Base-by-base conservation (phyloP, 371 early-diverging fungal species). In the Gilbertella persicaria region DNA sequence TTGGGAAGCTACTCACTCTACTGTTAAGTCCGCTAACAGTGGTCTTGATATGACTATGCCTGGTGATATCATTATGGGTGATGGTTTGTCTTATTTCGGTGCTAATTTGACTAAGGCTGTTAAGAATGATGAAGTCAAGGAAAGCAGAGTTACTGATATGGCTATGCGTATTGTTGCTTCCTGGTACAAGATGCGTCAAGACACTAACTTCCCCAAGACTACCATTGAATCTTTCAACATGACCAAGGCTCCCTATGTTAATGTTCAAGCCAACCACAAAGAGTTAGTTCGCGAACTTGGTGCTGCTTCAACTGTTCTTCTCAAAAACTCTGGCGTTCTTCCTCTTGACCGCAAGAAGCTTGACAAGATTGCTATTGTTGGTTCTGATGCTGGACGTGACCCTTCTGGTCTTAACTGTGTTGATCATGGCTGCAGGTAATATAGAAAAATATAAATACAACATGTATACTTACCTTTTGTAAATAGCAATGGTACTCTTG, bases 21-120 rank as follows among this genome's bases (percentile, higher is more conserved):
- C 71, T 19, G 55, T 42, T 0, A 45, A 48, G 9, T 47, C 75
- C 23, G 83, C 67, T 1, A 70, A 74, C 39, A 62, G 56, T 35
- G 82, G 85, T n/a, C 55, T 79, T 40, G 86, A 82, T 63, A 72
- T 84, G 78, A 71, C 69, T 9, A 84, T 86, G 85, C 83, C 85
- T 41, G 69, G 64, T 55, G 71, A 71, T 44, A 60, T 67, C 33
- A 60, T 51, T 16, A 54, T 62, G 17, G 50, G 42, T 8, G 60
- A 62, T 35, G 52, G 40, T 14, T 41, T 14, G 24, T 50, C 61
- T 12, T 71, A 71, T 39, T 77, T 73, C 47, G 77, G 77, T 37
- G 5, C 29, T 9, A 68, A 71, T 38, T 50, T 77, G 47, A 64
- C 64, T 0, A 25, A 59, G 3, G 71, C 71, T 24, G 69, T 77